phyloP scores from a whole-genome alignment of 1,284 basidiomycete species.

The Ustilago lituana region DNA sequence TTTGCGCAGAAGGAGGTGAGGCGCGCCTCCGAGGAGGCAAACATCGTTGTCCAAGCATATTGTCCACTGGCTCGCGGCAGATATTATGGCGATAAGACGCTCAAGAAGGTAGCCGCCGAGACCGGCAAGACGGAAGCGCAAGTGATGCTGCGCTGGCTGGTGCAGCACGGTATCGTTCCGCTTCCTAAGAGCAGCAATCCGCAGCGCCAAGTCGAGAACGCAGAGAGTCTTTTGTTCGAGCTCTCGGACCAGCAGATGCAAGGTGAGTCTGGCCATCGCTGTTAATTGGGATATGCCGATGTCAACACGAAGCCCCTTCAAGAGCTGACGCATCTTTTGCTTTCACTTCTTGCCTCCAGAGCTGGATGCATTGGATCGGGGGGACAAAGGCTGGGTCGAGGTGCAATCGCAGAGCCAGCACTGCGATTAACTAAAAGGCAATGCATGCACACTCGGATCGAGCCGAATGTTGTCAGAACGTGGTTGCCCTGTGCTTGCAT shows the following conservation, averaged over 20 bases:
- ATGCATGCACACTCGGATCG: too few relatives aligned
- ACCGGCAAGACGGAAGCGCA: slow-evolving; percentile 77
- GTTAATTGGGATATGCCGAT: too few relatives aligned
- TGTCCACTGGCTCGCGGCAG: slow-evolving; percentile 83
- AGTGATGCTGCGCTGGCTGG: slow-evolving; percentile 79
- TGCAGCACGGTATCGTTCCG: slow-evolving; percentile 71
- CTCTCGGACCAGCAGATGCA: slow-evolving; percentile 75
- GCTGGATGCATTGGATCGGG: slow-evolving; percentile 32
- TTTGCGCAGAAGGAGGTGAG: slow-evolving; percentile 74
- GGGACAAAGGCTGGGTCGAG: slow-evolving; percentile 44
- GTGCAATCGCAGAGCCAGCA: slow-evolving; percentile 34
- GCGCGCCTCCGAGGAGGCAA: slow-evolving; percentile 75
- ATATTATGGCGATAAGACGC: slow-evolving; percentile 63
- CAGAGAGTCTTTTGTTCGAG: slow-evolving; percentile 77
- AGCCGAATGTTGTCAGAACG: too few relatives aligned
- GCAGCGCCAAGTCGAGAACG: slow-evolving; percentile 77
- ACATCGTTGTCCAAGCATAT: slow-evolving; percentile 81
- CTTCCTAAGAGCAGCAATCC: slow-evolving; percentile 70
- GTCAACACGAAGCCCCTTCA: too few relatives aligned
- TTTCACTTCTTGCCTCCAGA: slow-evolving; percentile 10
- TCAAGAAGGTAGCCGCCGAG: slow-evolving; percentile 67
- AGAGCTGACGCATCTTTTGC: too few relatives aligned
- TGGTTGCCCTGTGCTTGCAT: too few relatives aligned
- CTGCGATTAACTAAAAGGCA: slow-evolving; percentile 34
- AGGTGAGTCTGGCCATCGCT: too few relatives aligned